phyloP scores from a whole-genome alignment of 305 asterid genomes.

The Stenogyne calaminthoides region DNA sequence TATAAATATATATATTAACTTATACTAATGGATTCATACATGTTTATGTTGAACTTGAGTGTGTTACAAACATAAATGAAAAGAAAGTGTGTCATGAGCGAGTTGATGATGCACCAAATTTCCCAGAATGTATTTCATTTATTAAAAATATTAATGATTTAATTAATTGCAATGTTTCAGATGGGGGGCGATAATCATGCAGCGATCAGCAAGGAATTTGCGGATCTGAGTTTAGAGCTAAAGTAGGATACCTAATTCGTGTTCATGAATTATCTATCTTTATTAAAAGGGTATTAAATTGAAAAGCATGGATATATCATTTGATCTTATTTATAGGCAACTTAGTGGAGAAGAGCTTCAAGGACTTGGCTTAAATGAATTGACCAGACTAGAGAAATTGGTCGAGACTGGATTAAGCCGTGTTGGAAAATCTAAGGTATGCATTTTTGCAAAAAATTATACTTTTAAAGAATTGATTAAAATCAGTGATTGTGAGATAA shows the following conservation, averaged over 20 bases:
- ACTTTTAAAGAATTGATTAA: too few relatives aligned
- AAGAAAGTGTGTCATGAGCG: too few relatives aligned
- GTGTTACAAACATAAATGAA: too few relatives aligned
- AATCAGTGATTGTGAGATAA: too few relatives aligned
- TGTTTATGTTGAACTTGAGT: too few relatives aligned
- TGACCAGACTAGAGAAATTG: slow-evolving; percentile 68
- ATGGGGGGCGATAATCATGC: slow-evolving; percentile 27
- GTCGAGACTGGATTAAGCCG: slow-evolving; percentile 58
- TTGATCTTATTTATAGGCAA: slow-evolving; percentile 38
- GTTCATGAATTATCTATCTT: neutral
- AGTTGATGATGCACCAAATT: too few relatives aligned
- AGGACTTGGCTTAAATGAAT: slow-evolving; percentile 61
- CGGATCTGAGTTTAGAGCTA: slow-evolving; percentile 49
- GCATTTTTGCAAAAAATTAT: too few relatives aligned
- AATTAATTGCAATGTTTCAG: too few relatives aligned
- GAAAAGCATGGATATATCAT: neutral
- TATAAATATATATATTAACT: too few relatives aligned
- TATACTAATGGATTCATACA: too few relatives aligned
- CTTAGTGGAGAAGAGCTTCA: slow-evolving; percentile 77
- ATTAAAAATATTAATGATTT: too few relatives aligned
- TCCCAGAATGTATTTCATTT: too few relatives aligned
- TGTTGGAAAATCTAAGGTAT: slow-evolving; percentile 57
- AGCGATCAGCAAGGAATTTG: slow-evolving; percentile 44
- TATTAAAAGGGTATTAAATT: neutral
- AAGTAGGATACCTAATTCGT: slow-evolving; percentile 39